Evolutionary conservation across 495 filamentous ascomycete genomes (phyloP).

Genomic region (Penicillium angulare): DNA sequence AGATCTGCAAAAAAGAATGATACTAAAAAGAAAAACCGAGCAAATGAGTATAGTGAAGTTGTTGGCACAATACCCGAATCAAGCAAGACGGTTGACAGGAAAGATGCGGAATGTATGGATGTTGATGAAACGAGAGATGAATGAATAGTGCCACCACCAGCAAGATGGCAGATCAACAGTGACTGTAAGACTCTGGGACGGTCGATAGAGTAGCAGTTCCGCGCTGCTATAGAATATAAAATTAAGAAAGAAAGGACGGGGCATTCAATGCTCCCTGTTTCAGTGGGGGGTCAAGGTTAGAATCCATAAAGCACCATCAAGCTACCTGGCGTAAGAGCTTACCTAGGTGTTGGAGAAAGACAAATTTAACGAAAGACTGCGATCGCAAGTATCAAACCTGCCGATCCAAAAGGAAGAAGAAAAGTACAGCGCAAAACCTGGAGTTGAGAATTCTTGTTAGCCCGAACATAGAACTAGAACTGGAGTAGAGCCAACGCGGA

Average conservation of each 20-base stretch:
- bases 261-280: conserved; percentile 44
- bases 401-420: conserved; percentile 19
- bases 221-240: too few relatives aligned
- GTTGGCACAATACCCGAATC: conserved; percentile 21
- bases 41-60: too few relatives aligned
- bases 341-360: conserved; percentile 5
- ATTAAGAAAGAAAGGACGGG: conserved; percentile 26
- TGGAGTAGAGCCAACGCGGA: too few relatives aligned
- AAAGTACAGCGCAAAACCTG: too few relatives aligned
- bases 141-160: conserved; percentile 8
- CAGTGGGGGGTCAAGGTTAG: conserved; percentile 6
- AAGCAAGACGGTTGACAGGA: too few relatives aligned
- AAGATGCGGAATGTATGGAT: conserved; percentile 13
- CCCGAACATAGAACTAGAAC: too few relatives aligned
- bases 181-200: too few relatives aligned
- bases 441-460: background rate
- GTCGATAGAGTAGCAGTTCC: too few relatives aligned
- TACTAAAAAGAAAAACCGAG: too few relatives aligned
- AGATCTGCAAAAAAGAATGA: too few relatives aligned
- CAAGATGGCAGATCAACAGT: background rate
- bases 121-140: conserved; percentile 3
- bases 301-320: background rate
- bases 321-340: conserved; percentile 5
- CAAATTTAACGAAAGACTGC: conserved; percentile 16
- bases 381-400: conserved; percentile 30